Base-by-base conservation (phyloP, 75 land plant species). In the Picea glauca region DNA sequence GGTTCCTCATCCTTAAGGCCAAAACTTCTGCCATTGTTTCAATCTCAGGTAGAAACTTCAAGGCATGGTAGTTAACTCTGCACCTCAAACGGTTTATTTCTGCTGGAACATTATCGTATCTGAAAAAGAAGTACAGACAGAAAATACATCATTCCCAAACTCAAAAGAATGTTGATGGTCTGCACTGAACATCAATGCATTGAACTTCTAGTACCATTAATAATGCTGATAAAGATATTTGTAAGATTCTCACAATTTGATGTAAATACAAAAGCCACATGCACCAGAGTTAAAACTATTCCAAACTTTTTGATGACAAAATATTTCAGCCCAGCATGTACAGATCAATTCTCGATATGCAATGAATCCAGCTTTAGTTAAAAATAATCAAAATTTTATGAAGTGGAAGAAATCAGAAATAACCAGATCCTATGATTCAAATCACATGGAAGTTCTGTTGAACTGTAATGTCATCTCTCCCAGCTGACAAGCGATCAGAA, bases 101-200 rank as follows among this genome's bases (percentile, higher is more conserved):
- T 80, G 66, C 78, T 79, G 98, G 98, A 73, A 96, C 99, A 91
- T 96, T 92, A 74, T 96, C 98, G 87, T 96, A 96, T 75, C 99
- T 96, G 92, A 40, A 68, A 32, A 58, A 17, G 15, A 57, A 75
- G 65, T 17, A 33, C 7, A 78, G 4, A 32, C 33, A 60, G 18
- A 32, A 32, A 76, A 32, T 23, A 23, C 21, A 74, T 13, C 50
- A 74, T 43, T 23, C 68, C 7, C 32, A 62, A 30, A 30, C n/a
- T 35, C 15, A 32, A 5, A 65, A 5, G 3, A 65, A 65, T 32
- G 15, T 65, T 65, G 38, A 32, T 2, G 13, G 68, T 14, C 31
- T 32, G 8, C 33, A 13, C 35, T 64, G 33, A 13, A 35, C 8
- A 17, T 66, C 5, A 33, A 43, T 11, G 21, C 20, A 70, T 8